A percentile compares a stretch with the other conserved stretches of the same genome.
Evolutionary conservation across 352 stramenopile genomes (phyloP).

Genomic region (Globisporangium abappressorium): DNA sequence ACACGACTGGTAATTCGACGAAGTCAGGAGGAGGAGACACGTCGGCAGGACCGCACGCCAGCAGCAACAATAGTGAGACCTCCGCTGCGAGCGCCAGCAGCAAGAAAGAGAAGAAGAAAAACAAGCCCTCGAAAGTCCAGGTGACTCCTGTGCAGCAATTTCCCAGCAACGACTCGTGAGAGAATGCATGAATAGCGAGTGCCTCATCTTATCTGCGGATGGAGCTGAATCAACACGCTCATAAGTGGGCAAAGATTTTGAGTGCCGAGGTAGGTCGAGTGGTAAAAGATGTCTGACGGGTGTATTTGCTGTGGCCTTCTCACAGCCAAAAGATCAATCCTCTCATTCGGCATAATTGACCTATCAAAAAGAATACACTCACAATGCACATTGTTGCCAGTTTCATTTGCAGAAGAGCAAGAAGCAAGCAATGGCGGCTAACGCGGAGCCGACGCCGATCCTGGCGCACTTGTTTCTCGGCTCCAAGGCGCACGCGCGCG

Average conservation of each 20-base stretch:
- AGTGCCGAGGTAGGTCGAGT: background rate
- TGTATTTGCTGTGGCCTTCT: background rate
- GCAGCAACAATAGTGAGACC: too few species aligned
- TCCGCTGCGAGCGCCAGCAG: too few species aligned
- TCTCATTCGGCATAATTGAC: background rate
- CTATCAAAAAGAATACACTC: background rate
- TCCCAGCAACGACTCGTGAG: too few species aligned
- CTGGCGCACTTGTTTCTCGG: slow-evolving; percentile 76
- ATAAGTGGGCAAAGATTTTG: background rate
- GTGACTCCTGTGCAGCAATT: too few species aligned
- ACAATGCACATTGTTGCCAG: background rate
- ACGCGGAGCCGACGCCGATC: slow-evolving; percentile 50
- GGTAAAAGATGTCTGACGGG: too few species aligned
- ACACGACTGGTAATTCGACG: too few species aligned
- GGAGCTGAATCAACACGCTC: background rate
- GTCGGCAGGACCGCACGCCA: too few species aligned
- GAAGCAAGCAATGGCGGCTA: slow-evolving; percentile 12
- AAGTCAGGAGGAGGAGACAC: too few species aligned
- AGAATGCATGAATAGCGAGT: background rate
- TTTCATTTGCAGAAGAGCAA: background rate
- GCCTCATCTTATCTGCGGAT: background rate
- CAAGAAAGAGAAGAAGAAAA: too few species aligned
- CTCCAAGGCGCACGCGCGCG: slow-evolving; percentile 57
- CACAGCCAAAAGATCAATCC: background rate
- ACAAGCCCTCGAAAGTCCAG: too few species aligned